A percentile compares a stretch with the other conserved stretches of the same genome.
These are phyloP conservation scores for Diddensiella caesifluorescens DNA, from an alignment of 805 yeast genomes.

Conservation along the genomic window DNA sequence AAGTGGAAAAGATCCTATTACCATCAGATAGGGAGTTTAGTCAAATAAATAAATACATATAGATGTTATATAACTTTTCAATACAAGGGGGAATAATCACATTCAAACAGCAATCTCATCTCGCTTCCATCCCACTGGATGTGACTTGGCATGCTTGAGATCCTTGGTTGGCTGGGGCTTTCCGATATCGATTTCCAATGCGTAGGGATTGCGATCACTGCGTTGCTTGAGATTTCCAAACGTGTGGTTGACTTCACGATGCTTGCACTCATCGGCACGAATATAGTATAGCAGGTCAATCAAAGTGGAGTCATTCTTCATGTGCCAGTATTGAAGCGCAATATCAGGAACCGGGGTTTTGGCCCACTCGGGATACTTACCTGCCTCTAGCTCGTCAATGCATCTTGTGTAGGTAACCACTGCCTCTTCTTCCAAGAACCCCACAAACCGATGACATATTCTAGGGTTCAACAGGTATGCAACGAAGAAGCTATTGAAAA, in stretches of 20 bases:
- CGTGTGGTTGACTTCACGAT: slow-evolving; percentile 74
- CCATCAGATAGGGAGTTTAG: background rate
- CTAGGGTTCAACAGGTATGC: slow-evolving; percentile 54
- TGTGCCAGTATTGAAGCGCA: slow-evolving; percentile 60
- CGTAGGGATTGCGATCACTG: slow-evolving; percentile 65
- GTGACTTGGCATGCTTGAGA: slow-evolving; percentile 22
- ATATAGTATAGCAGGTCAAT: slow-evolving; percentile 55
- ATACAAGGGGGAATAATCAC: background rate
- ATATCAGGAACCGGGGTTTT: slow-evolving; percentile 36
- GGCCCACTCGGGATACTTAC: slow-evolving; percentile 46
- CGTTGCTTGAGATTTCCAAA: slow-evolving; percentile 55
- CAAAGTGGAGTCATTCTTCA: slow-evolving; percentile 47
- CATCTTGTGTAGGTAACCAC: slow-evolving; percentile 63
- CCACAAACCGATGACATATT: slow-evolving; percentile 70
- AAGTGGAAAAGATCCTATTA: slow-evolving; percentile 62
- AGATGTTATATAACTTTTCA: background rate
- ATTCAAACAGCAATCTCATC: slow-evolving; percentile 30
- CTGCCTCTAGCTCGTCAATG: slow-evolving; percentile 46
- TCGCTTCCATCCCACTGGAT: slow-evolving; percentile 33
- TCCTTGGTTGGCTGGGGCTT: slow-evolving; percentile 35
- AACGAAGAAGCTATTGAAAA: slow-evolving; percentile 59
- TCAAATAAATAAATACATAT: background rate
- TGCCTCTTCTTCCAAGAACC: slow-evolving; percentile 74
- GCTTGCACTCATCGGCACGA: slow-evolving; percentile 75
- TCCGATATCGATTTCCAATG: slow-evolving; percentile 35